These are phyloP conservation scores for Ustilago trichophora DNA, from an alignment of 1,284 basidiomycete species.

Conservation along the genomic window DNA sequence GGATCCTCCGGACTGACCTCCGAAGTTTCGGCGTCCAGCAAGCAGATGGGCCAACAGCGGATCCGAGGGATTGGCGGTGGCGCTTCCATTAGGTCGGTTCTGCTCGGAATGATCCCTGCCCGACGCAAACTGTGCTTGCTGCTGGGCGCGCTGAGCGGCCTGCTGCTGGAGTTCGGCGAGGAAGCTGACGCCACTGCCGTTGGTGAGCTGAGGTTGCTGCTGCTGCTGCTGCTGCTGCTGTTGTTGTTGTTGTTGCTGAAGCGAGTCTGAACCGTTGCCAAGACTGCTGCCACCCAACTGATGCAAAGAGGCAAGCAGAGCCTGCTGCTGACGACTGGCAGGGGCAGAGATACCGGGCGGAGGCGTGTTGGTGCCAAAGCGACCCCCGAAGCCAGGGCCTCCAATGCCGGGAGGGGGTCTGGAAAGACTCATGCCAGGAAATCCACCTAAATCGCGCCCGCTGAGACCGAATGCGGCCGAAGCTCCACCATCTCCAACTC, in stretches of 20 bases:
- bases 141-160: slow-evolving; percentile 39
- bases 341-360: slow-evolving; percentile 41
- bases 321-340: slow-evolving; percentile 48
- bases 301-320: slow-evolving; percentile 43
- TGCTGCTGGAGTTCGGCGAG: slow-evolving; percentile 48
- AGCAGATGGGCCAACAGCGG: slow-evolving; percentile 63
- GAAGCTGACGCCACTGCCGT: slow-evolving; percentile 37
- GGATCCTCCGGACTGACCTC: slow-evolving; percentile 14
- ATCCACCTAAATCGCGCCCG: slow-evolving; percentile 26
- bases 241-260: too few species aligned
- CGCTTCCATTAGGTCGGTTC: slow-evolving; percentile 21
- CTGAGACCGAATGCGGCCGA: slow-evolving; percentile 22
- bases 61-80: slow-evolving; percentile 42
- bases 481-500: slow-evolving; percentile 31
- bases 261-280: slow-evolving; percentile 10
- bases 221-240: slow-evolving; percentile 37
- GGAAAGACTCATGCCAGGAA: slow-evolving; percentile 39
- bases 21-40: slow-evolving; percentile 38
- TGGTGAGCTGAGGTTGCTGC: slow-evolving; percentile 24
- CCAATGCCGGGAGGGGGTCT: slow-evolving; percentile 39
- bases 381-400: slow-evolving; percentile 31
- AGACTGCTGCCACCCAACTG: slow-evolving; percentile 28
- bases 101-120: slow-evolving; percentile 21
- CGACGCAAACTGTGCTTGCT: slow-evolving; percentile 31
- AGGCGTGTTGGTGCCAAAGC: slow-evolving; percentile 45